These are phyloP conservation scores for Cyberlindnera misumaiensis DNA, from an alignment of 805 yeast species.

Conservation along the genomic window DNA sequence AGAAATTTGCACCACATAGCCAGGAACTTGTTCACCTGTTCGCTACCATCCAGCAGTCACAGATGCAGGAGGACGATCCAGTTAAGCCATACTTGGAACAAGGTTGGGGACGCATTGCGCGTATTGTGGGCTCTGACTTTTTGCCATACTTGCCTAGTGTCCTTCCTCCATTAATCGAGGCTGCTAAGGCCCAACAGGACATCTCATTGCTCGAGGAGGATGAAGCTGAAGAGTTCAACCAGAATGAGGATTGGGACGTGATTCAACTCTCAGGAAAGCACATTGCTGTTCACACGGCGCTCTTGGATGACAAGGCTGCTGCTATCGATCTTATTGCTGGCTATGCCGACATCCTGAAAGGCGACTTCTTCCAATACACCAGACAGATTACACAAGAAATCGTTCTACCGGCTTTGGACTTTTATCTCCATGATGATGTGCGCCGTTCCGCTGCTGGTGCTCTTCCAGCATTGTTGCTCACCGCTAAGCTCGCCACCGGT, in stretches of 20 bases:
- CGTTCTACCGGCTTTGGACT: slow-evolving; percentile 82
- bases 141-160: slow-evolving; percentile 78
- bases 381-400: slow-evolving; percentile 70
- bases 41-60: slow-evolving; percentile 59
- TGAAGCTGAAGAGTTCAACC: slow-evolving; percentile 76
- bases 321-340: slow-evolving; percentile 85
- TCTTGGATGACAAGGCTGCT: slow-evolving; percentile 87
- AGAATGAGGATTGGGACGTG: slow-evolving; percentile 93
- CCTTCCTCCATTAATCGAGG: slow-evolving; percentile 78
- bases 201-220: slow-evolving; percentile 82
- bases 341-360: slow-evolving; percentile 80
- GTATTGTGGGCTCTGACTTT: slow-evolving; percentile 78
- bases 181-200: slow-evolving; percentile 88
- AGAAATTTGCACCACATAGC: slow-evolving; percentile 72
- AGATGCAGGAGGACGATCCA: slow-evolving; percentile 70
- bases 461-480: slow-evolving; percentile 67
- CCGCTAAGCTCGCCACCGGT: slow-evolving; percentile 46
- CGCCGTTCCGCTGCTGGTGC: slow-evolving; percentile 85
- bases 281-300: slow-evolving; percentile 89
- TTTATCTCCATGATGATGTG: slow-evolving; percentile 90
- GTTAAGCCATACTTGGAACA: slow-evolving; percentile 81
- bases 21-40: slow-evolving; percentile 67
- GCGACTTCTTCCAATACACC: slow-evolving; percentile 77
- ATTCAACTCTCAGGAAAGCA: slow-evolving; percentile 86
- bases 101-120: slow-evolving; percentile 94